Base-by-base conservation (phyloP, 805 yeast species). In the Metschnikowia gelsemii region DNA sequence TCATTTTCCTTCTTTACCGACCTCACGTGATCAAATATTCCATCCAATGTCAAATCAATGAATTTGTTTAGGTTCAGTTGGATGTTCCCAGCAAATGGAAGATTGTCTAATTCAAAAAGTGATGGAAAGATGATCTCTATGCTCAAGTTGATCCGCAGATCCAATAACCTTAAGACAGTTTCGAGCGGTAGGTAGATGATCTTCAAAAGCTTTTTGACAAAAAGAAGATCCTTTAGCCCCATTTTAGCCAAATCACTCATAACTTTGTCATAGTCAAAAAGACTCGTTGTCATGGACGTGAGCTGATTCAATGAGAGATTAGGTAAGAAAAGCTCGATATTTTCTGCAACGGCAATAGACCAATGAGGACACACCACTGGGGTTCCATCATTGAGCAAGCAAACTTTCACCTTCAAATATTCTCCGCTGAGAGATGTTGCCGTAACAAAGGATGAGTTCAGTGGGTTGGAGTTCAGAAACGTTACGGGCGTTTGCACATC, bases 351-450 rank as follows among this genome's bases (percentile, higher is more conserved):
- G 0, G 78, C 69, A 37, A 85, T 63, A 23, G 76, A 66, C 76
- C 84, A 76, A 23, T 68, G 65, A 1, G 95, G 95, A 47, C 89
- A 80, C 2, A 86, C 86, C 18, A 91, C 76, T 0, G 96, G 91
- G 0, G 91, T 85, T 8, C 91, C 87, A 66, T 93, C 98, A 45
- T 78, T 75, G 17, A 91, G 72, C 21, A 84, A 59, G 45, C 87
- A 84, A 2, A 91, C 81, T 44, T 76, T 78, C 14, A 87, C 64
- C 33, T 84, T 75, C 30, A 81, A 70, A 58, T 88, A 93, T 40
- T 78, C 82, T 11, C 98, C 98, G 18, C 82, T 76, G 39, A 93
- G 68, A 1, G 97, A 89, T 0, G 96, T 88, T 0, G 96, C 89
- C 0, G 97, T 90, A 12, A 91, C 95, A 57, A 87, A 80, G 11